Conservation (phyloP, 1,284 basidiomycete species). For the Leucoagaricus sp. region DNA sequence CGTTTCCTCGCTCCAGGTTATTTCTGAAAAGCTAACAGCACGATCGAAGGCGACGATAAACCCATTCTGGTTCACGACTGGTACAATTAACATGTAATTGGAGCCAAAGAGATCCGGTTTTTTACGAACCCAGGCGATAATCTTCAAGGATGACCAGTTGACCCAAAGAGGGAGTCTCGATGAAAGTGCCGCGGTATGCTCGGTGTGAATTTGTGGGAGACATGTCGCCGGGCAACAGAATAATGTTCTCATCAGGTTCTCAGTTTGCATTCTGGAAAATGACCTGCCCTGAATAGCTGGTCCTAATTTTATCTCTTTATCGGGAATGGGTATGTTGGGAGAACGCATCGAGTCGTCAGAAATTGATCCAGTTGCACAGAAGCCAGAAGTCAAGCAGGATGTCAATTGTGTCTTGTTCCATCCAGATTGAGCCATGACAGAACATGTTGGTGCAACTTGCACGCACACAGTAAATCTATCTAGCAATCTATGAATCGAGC, state of each 20-base stretch:
- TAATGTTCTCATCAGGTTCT: no score
- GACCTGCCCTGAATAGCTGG: conserved; percentile 7
- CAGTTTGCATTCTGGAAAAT: neutral
- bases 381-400: neutral
- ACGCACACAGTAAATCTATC: neutral
- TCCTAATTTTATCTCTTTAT: neutral
- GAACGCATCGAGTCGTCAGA: neutral
- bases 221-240: neutral
- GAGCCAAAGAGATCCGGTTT: neutral
- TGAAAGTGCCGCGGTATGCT: conserved; percentile 48
- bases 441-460: conserved; percentile 3
- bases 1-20: conserved; percentile 28
- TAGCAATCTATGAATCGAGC: conserved; percentile 53
- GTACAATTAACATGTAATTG: conserved; percentile 7
- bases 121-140: conserved; percentile 54
- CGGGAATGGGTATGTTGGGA: neutral
- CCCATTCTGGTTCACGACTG: conserved; percentile 56
- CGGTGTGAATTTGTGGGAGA: neutral
- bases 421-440: no score
- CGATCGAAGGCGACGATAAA: conserved; percentile 53
- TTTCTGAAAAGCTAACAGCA: conserved; percentile 33
- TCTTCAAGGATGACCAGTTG: conserved; percentile 56
- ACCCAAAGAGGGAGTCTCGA: conserved; percentile 54
- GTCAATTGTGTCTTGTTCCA: neutral
- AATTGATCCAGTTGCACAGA: neutral